A percentile compares a stretch with the other conserved stretches of the same genome.
These are phyloP conservation scores for Liriodendron chinense DNA, from an alignment of 164 flowering plant species.

Conservation along the genomic window DNA sequence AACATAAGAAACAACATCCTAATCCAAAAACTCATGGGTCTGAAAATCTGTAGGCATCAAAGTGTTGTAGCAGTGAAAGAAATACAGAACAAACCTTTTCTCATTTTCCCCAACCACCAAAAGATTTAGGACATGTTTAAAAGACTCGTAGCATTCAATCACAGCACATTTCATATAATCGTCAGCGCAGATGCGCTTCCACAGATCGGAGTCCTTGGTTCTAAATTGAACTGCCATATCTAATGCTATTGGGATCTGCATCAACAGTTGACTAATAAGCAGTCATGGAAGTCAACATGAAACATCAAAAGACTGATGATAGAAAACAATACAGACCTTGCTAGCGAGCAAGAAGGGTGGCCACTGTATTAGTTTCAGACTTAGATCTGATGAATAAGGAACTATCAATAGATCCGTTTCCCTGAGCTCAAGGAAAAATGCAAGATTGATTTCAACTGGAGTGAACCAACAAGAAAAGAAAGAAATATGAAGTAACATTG, in stretches of 20 bases:
- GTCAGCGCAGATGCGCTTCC: constrained; percentile 94
- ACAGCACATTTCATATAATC: constrained; percentile 98
- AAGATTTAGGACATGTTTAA: constrained; percentile 60
- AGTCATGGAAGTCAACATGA: constrained; percentile 8
- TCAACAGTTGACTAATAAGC: constrained; percentile 9
- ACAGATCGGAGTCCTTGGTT: constrained; percentile 78
- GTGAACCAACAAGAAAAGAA: background rate
- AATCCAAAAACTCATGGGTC: background rate
- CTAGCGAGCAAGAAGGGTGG: constrained; percentile 97
- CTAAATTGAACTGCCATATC: constrained; percentile 93
- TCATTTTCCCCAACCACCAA: constrained; percentile 86
- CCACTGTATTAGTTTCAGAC: constrained; percentile 89
- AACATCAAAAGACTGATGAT: constrained; percentile 1
- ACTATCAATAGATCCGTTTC: constrained; percentile 93
- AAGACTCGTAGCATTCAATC: constrained; percentile 90
- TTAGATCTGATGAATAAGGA: constrained; percentile 89
- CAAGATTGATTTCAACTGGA: constrained; percentile 19
- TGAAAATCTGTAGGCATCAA: background rate
- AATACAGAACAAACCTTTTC: constrained; percentile 54
- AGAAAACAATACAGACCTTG: constrained; percentile 53
- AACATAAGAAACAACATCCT: background rate
- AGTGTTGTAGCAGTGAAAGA: background rate
- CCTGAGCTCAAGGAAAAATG: constrained; percentile 40
- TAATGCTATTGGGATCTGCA: constrained; percentile 92
- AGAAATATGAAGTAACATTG: constrained; percentile 7